Conservation (phyloP, 352 stramenopile genomes). For the Phytopythium delawarense region DNA sequence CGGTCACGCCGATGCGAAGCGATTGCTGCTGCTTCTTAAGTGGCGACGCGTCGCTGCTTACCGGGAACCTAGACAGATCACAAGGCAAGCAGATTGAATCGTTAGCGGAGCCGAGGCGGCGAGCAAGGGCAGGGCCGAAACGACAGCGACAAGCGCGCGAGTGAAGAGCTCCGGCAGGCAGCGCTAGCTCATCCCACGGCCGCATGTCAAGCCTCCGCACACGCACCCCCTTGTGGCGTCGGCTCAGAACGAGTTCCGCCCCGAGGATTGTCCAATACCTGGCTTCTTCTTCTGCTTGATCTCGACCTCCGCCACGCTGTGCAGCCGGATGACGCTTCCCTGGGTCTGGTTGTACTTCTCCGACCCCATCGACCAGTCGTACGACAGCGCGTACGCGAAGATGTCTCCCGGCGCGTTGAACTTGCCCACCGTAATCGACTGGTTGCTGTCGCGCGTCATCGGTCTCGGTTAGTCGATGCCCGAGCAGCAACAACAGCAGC, state of each 20-base stretch:
- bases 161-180: not conserved
- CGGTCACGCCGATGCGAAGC: too few relatives aligned
- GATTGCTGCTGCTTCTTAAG: too few relatives aligned
- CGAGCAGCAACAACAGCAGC: too few relatives aligned
- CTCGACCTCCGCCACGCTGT: constrained; percentile 90
- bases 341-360: constrained; percentile 85
- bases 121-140: not conserved
- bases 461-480: constrained; percentile 5
- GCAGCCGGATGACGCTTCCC: constrained; percentile 91
- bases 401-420: constrained; percentile 94
- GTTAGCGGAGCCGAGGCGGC: not conserved
- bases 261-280: constrained; percentile 39
- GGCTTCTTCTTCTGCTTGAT: constrained; percentile 95
- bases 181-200: not conserved
- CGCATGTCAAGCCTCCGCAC: not conserved
- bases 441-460: constrained; percentile 41
- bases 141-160: constrained; percentile 3
- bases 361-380: constrained; percentile 96
- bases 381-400: constrained; percentile 95
- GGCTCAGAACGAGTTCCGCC: constrained; percentile 37
- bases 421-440: constrained; percentile 87
- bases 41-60: not conserved
- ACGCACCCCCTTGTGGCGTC: constrained; percentile 9
- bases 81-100: not conserved
- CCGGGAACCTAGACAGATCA: not conserved